Evolutionary conservation across 306 rosid genomes (phyloP).

Genomic region (Luffa acutangula): DNA sequence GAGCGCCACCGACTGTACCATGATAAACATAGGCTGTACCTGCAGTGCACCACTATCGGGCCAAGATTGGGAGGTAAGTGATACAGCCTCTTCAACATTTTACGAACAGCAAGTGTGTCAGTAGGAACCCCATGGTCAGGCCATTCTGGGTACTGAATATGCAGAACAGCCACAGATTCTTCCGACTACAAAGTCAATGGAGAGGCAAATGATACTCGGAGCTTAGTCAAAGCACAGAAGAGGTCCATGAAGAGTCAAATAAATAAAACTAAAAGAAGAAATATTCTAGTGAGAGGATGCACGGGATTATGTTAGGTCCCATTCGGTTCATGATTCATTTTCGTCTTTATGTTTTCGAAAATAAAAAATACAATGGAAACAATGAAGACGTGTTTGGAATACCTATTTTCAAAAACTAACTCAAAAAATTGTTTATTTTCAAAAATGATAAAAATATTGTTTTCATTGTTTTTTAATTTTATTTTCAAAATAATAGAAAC

Average conservation of each 20-base stretch:
- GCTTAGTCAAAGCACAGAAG: constrained; percentile 15
- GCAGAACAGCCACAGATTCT: constrained; percentile 64
- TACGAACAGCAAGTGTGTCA: constrained; percentile 60
- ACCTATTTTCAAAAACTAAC: too few relatives aligned
- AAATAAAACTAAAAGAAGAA: not conserved
- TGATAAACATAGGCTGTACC: constrained; percentile 37
- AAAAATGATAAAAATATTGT: too few relatives aligned
- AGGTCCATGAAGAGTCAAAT: not conserved
- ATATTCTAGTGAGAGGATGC: not conserved
- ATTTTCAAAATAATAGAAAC: too few relatives aligned
- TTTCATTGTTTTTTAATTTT: too few relatives aligned
- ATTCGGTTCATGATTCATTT: too few relatives aligned
- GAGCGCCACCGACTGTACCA: not conserved
- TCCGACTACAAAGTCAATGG: constrained; percentile 42
- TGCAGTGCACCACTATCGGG: constrained; percentile 91
- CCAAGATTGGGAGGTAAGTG: constrained; percentile 57
- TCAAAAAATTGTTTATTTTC: too few relatives aligned
- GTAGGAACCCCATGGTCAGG: constrained; percentile 93
- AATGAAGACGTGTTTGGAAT: too few relatives aligned
- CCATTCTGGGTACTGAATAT: constrained; percentile 89
- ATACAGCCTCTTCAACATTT: constrained; percentile 55
- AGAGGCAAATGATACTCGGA: constrained; percentile 4
- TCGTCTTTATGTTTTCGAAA: too few relatives aligned
- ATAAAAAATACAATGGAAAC: too few relatives aligned
- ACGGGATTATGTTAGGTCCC: not conserved